Base-by-base conservation (phyloP, 1,284 basidiomycete genomes). In the Apiotrichum gracile region DNA sequence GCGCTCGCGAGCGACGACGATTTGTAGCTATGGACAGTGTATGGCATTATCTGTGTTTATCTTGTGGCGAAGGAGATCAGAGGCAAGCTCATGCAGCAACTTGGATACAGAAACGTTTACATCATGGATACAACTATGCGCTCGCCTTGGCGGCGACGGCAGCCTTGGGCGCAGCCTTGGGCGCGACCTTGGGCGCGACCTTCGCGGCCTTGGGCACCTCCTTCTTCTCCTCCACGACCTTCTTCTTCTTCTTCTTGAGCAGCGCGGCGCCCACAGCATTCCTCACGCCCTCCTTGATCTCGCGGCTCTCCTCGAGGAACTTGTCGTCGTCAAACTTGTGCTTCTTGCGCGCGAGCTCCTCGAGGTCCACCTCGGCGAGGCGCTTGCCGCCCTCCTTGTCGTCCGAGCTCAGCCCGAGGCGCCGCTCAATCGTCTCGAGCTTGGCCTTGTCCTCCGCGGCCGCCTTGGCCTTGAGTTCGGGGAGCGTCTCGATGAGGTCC, bases 201-300 rank as follows among this genome's bases (percentile, higher is more conserved):
- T 31, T 31, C 12, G 10, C 31, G 31, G n/a, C n/a, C n/a, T n/a
- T n/a, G n/a, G n/a, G n/a, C n/a, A n/a, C n/a, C n/a, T 31, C 31
- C 31, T 31, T 31, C 31, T 31, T 31, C 31, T 31, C 31, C 31
- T 31, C 31, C 2, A 14, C 31, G 4, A 39, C 44, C 57, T 56
- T 57, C 53, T 60, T 61, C 52, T 61, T 59, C 54, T 37, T 52
- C 52, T 61, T 51, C 58, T 59, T 61, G 37, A 60, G 41, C 60
- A 47, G 54, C 55, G 54, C 90, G 43, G 83, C 81, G 46, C 86
- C 81, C 5, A 98, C 94, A 0, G 94, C 94, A 59, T 80, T 90
- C 77, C 90, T 88, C 24, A 97, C 94, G 62, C 83, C 86, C 60
- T 96, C 92, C 12, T 92, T 90, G 42, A 97, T 84, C 68, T 97